Base-by-base conservation (phyloP, 148 eudicot species). In the Selenicereus undatus region DNA sequence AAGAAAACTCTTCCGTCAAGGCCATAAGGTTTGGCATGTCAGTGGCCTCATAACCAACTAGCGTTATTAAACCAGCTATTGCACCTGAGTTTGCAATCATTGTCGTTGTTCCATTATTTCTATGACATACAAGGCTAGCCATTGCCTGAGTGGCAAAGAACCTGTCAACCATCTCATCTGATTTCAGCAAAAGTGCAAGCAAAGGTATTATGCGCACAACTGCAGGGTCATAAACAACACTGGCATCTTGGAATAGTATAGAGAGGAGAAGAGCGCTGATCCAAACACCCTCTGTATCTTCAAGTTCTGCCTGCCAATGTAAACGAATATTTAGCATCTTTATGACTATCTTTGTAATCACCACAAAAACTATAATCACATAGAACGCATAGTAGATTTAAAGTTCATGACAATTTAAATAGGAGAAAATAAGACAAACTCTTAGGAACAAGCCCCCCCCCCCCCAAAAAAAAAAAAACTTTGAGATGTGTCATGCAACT, bases 121-220 rank as follows among this genome's bases (percentile, higher is more conserved):
- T 90, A 81, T 84, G 90, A 79, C 87, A 84, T 52, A 85, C 92
- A 82, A 94, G 90, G 88, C 93, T 90, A 81, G 96, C 91, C 87
- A 92, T 88, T 78, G 96, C 98, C 77, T 94, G 98, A 81, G 96
- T 91, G 76, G 96, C 91, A 72, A 94, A 92, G 76, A 75, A 92
- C 75, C 90, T 86, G 86, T 88, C 91, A 72, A 87, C 85, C 78
- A 88, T 77, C 83, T 91, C 92, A 71, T 91, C 94, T 73, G 94
- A 89, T 82, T 86, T 92, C 83, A 94, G 86, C 73, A 94, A 77
- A 86, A 82, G 79, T 0, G 91, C 86, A 69, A 94, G 93, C 52
- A 86, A 85, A 66, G 91, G 90, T 68, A 94, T 87, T 58, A 91
- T 84, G 51, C 83, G 83, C 86, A 91, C 85, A 50, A 90, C 84